A percentile compares a stretch with the other conserved stretches of the same genome.
phyloP scores from a whole-genome alignment of 1,284 basidiomycete species.

The Phellopilus nigrolimitatus region DNA sequence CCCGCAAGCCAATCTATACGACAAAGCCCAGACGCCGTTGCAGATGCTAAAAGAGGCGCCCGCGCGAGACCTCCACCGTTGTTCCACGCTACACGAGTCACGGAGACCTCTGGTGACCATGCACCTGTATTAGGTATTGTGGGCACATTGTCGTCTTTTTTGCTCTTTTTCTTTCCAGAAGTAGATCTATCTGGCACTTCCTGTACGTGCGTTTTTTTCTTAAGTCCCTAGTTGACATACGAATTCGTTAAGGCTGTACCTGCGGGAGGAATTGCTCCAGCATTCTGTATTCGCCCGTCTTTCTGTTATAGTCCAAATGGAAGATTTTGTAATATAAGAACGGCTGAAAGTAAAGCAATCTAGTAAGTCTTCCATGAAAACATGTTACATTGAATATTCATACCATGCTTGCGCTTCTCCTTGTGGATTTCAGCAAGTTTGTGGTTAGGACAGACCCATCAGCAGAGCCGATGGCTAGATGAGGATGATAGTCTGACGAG shows the following conservation, averaged over 20 bases:
- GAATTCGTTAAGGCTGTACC: too few species aligned
- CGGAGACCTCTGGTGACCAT: slow-evolving; percentile 72
- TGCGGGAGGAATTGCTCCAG: slow-evolving; percentile 78
- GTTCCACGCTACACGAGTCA: slow-evolving; percentile 81
- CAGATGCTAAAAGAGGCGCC: slow-evolving; percentile 69
- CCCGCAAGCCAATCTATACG: slow-evolving; percentile 76
- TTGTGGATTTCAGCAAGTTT: slow-evolving; percentile 62
- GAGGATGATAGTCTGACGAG: slow-evolving; percentile 82
- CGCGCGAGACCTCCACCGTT: slow-evolving; percentile 60
- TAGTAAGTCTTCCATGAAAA: slow-evolving; percentile 2
- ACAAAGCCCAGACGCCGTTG: slow-evolving; percentile 79
- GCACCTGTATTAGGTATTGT: slow-evolving; percentile 45
- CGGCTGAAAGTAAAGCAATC: slow-evolving; percentile 47
- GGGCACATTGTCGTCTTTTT: slow-evolving; percentile 23
- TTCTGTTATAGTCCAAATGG: slow-evolving; percentile 80
- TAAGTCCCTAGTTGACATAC: too few species aligned
- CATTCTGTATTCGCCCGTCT: slow-evolving; percentile 72
- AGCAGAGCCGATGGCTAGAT: slow-evolving; percentile 73
- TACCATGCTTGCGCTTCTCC: slow-evolving; percentile 65
- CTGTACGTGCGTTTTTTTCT: slow-evolving; percentile 26
- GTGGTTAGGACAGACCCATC: slow-evolving; percentile 78
- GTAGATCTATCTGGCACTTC: slow-evolving; percentile 33
- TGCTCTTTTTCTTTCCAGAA: slow-evolving; percentile 27
- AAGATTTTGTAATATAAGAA: slow-evolving; percentile 77
- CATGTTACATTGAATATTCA: slow-evolving; percentile 26